Evolutionary conservation across 192 early-diverging fungal species (phyloP), one percentile per base, ranked within the genome.

Genomic region (Entomortierella chlamydospora): DNA sequence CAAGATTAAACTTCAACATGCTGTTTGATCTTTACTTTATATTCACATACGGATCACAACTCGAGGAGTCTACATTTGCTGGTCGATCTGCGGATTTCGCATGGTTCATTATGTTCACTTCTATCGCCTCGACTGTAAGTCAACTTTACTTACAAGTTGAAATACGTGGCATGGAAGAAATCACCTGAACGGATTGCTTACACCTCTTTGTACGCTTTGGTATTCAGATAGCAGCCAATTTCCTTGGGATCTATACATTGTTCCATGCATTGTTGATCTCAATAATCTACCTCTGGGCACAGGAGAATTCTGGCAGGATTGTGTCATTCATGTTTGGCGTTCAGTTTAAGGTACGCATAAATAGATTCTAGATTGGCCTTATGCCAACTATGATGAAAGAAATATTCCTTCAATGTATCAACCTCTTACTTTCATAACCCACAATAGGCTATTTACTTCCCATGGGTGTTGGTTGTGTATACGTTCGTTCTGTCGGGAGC

Each of bases 11-110:
- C 33, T 81, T 95, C 64, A 70, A 81, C 33, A 87, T 88, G 63
- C 60, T 90, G 22, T 88, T 95, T 62, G 84, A 88, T 60, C 72
- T 95, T 34, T 91, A 93, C 72, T 93, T 95, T 68, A 57, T 96
- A 28, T 93, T 90, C 83, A 86, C 82, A 58, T 86, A 93, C 81
- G 93, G 93, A 22, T 61, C 66, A 1, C 86, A 91, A 11, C 83
- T 98, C 26, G 96, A 98, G 79, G 82, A 64, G 10, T 73, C 84
- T 20, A 82, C 88, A 34, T 96, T 89, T 77, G 81, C 62, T 9
- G 87, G 90, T 8, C 80, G 91, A 23, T 85, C 89, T 26, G 94
- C 93, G 4, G 96, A 98, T 79, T 95, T 92, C 70, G 86, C 90
- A 15, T 95, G 88, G 74, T 95, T 94, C 41, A 42, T 94, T 23